Percentiles rank a stretch among this genome's conserved stretches.
These are phyloP conservation scores for Aspergillus pseudoterreus DNA, from an alignment of 2,329 filamentous ascomycete species.

Conservation along the genomic window DNA sequence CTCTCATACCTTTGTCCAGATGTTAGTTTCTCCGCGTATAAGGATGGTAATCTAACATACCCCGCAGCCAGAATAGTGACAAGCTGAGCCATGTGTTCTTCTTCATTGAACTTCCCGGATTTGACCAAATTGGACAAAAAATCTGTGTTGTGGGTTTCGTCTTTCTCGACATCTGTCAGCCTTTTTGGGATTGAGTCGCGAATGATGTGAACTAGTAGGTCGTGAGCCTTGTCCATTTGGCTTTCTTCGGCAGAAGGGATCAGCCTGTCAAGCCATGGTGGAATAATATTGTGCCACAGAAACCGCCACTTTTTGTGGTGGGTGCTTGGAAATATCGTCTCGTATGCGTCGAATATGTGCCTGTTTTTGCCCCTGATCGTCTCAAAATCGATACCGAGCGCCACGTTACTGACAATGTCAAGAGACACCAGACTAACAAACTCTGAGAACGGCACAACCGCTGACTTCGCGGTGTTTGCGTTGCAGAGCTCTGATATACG, in stretches of 20 bases:
- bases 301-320: background rate
- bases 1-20: conserved; percentile 1
- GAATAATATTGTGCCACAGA: background rate
- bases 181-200: background rate
- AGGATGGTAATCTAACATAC: background rate
- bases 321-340: background rate
- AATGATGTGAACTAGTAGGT: background rate
- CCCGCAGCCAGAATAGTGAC: background rate
- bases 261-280: background rate
- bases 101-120: background rate
- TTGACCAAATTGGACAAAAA: background rate
- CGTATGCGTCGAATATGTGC: background rate
- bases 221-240: background rate
- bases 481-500: background rate
- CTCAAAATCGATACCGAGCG: conserved; percentile 2
- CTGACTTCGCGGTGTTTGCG: background rate
- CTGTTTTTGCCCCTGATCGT: background rate
- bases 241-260: background rate
- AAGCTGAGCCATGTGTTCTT: background rate
- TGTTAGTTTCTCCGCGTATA: background rate
- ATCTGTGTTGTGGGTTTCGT: background rate
- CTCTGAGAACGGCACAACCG: background rate
- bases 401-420: background rate
- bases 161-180: background rate
- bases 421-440: background rate